Conservation (phyloP, 179 eudicot genomes). For the Actinidia polygama region DNA sequence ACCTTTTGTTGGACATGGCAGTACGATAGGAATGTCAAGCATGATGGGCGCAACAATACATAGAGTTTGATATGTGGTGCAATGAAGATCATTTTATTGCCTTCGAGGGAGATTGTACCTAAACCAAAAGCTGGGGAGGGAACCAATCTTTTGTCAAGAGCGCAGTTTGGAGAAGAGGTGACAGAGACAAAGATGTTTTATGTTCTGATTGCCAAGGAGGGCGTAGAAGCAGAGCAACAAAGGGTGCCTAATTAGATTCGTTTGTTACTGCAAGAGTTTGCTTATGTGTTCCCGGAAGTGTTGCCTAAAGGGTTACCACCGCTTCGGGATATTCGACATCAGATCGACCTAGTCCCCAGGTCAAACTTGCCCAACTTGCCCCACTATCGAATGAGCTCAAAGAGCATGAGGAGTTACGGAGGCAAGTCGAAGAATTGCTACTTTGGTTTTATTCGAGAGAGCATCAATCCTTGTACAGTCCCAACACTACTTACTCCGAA, state of each 20-base stretch:
- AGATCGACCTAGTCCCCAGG: background rate
- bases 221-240: background rate
- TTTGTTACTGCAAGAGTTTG: background rate
- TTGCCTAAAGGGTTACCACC: background rate
- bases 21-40: background rate
- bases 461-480: background rate
- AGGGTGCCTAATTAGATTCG: background rate
- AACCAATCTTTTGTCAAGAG: background rate
- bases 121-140: background rate
- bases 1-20: background rate
- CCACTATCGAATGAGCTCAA: background rate
- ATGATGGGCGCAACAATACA: background rate
- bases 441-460: background rate
- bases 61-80: background rate
- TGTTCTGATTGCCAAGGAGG: background rate
- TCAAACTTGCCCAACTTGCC: background rate
- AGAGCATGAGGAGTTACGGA: background rate
- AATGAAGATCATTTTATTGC: background rate
- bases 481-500: background rate
- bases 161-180: background rate
- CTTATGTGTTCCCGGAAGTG: background rate
- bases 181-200: background rate
- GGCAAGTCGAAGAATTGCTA: background rate
- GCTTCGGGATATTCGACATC: background rate
- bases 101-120: background rate